Evolutionary conservation across 768 basidiomycete species (phyloP), one percentile per base, ranked within the genome.

Genomic region (Roridomyces roridus): DNA sequence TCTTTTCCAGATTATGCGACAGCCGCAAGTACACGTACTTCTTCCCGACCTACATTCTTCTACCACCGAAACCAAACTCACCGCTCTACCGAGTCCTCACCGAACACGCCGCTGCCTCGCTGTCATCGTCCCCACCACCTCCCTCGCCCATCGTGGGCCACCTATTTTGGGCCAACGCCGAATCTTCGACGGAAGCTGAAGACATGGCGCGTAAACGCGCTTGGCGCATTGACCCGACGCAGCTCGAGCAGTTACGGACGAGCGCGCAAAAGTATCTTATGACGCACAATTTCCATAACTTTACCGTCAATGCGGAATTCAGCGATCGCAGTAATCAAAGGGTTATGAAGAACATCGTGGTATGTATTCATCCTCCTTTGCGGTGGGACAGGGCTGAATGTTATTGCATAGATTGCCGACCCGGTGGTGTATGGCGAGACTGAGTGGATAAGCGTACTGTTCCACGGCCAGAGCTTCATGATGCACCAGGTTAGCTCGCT

Each of bases 401-500:
- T 15, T 23, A 53, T 36, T 12, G 4, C 41, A 10, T 56, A 94
- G 92, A 77, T 96, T 40, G 76, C 82, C 6, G 92, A 96, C 46
- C 96, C 96, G n/a, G 85, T 82, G 4, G 90, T 96, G 3, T 89
- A 94, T 59, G 94, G 92, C 20, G 88, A 87, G 35, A 96, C 91
- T 2, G 96, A 99, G 68, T 98, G 96, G 96, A 85, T 98, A 40
- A 91, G 90, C 41, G 87, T 98, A 18, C 78, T 91, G 57, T 90
- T 97, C 70, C 94, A 98, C 68, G 97, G 96, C 0, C 97, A 99
- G 72, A 95, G 93, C 65, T 99, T 99, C 72, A 98, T 99, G 97
- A 75, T 99, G 50, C 96, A 99, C 72, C 97, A 99, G 80, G 95
- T 95, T 65, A 49, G 80, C 74, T n/a, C 28, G 67, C 62, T 42